These are phyloP conservation scores for Acephala macrosclerotiorum DNA, from an alignment of 2,329 filamentous ascomycete genomes.

Conservation along the genomic window DNA sequence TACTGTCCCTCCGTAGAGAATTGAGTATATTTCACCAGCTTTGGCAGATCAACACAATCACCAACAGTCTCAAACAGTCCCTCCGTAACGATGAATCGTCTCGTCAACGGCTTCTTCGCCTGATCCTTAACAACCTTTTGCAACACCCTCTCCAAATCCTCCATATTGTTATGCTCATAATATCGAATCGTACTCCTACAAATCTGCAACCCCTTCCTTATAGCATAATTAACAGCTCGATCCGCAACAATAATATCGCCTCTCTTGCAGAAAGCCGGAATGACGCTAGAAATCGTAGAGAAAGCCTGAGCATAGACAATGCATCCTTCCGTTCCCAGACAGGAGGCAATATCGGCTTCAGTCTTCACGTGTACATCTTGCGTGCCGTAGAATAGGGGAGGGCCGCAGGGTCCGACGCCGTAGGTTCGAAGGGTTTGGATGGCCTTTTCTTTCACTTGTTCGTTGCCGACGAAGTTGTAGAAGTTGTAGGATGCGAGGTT, in stretches of 20 bases:
- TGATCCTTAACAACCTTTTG: constrained; percentile 88
- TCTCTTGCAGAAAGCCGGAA: constrained; percentile 95
- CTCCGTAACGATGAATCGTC: constrained; percentile 95
- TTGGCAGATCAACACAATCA: constrained; percentile 84
- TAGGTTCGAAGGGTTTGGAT: constrained; percentile 94
- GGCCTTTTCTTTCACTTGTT: constrained; percentile 92
- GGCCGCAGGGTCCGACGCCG: constrained; percentile 94
- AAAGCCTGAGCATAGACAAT: constrained; percentile 98
- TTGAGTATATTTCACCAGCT: constrained; percentile 65
- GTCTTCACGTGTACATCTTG: constrained; percentile 99
- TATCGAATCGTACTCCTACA: constrained; percentile 89
- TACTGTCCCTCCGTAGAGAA: neutral
- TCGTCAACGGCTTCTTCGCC: constrained; percentile 80
- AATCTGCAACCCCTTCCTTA: constrained; percentile 93
- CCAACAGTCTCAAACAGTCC: constrained; percentile 91
- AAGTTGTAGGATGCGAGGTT: constrained; percentile 97
- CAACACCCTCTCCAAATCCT: constrained; percentile 86
- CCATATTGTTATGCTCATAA: constrained; percentile 97
- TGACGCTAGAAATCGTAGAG: constrained; percentile 95
- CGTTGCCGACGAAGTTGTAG: constrained; percentile 95
- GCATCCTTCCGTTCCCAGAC: constrained; percentile 85
- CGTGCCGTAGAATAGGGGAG: constrained; percentile 97
- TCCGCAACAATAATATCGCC: constrained; percentile 98
- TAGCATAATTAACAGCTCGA: constrained; percentile 89
- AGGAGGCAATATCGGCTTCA: constrained; percentile 90